Evolutionary conservation across 2,329 filamentous ascomycete genomes (phyloP).

Genomic region (Hortaea sp.): DNA sequence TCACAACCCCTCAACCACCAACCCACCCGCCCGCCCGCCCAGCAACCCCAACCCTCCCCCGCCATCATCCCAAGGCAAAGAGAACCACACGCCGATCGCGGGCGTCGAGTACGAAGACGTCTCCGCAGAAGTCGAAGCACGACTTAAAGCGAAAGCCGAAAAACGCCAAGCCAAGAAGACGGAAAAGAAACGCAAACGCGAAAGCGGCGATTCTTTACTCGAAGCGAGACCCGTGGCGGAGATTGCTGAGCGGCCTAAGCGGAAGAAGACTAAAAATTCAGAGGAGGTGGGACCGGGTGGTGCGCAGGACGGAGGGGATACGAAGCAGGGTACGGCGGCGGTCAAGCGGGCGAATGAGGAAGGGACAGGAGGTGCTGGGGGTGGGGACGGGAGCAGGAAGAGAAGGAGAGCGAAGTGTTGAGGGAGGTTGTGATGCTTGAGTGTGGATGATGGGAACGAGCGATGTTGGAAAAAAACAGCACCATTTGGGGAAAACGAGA

Average conservation of each 20-base stretch:
- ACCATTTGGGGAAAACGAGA: no score
- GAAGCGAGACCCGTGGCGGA: background rate
- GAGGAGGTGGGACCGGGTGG: no score
- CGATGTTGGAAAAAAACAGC: no score
- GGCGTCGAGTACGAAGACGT: conserved; percentile 21
- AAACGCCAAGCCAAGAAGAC: conserved; percentile 15
- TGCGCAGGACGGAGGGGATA: no score
- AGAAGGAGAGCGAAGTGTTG: no score
- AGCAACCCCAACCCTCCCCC: background rate
- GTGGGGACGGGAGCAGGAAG: no score
- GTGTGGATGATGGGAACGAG: no score
- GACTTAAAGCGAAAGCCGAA: conserved; percentile 22
- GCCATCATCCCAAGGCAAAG: background rate
- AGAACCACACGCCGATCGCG: conserved; percentile 1
- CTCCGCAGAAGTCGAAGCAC: conserved; percentile 20
- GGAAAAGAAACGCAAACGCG: conserved; percentile 27
- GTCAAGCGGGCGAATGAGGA: no score
- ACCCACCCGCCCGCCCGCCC: background rate
- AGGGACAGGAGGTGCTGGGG: no score
- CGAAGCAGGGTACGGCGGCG: no score
- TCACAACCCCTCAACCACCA: background rate
- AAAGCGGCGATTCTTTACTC: conserved; percentile 18
- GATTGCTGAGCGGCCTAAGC: conserved; percentile 1
- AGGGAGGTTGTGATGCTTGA: no score
- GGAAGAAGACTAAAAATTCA: conserved; percentile 39